Conservation (phyloP, 208 protist species). For the Trypanosoma conorhini region DNA sequence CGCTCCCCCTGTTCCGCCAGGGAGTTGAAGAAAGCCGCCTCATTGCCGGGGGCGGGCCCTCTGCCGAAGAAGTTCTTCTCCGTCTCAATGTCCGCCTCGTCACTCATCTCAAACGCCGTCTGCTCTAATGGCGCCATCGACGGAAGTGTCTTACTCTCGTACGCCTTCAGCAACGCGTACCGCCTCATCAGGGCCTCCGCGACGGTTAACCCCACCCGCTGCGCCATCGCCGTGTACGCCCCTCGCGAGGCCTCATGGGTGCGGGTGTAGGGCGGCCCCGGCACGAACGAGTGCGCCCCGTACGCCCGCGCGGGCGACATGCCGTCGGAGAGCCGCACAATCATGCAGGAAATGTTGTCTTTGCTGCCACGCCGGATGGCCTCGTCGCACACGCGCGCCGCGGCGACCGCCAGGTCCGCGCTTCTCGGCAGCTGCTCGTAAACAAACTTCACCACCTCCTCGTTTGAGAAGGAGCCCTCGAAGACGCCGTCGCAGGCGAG, state of each 20-base stretch:
- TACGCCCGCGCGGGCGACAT: slow-evolving; percentile 50
- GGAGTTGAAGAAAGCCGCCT: slow-evolving; percentile 77
- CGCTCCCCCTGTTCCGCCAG: slow-evolving; percentile 36
- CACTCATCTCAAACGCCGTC: slow-evolving; percentile 87
- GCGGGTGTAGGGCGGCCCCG: slow-evolving; percentile 72
- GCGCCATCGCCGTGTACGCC: slow-evolving; percentile 76
- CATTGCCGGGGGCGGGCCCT: slow-evolving; percentile 81
- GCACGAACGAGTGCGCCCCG: slow-evolving; percentile 64
- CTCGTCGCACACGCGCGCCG: slow-evolving; percentile 84
- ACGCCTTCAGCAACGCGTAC: slow-evolving; percentile 73
- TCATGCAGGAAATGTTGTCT: slow-evolving; percentile 91
- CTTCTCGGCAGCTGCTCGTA: slow-evolving; percentile 53
- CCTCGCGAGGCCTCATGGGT: slow-evolving; percentile 70
- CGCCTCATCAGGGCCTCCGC: slow-evolving; percentile 61
- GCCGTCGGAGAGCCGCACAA: slow-evolving; percentile 73
- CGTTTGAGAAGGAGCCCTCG: slow-evolving; percentile 87
- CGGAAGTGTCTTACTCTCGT: slow-evolving; percentile 59
- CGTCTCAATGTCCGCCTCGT: slow-evolving; percentile 84
- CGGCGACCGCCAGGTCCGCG: slow-evolving; percentile 76
- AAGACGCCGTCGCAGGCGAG: slow-evolving; percentile 92
- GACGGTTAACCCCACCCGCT: slow-evolving; percentile 45
- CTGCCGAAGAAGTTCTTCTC: slow-evolving; percentile 80
- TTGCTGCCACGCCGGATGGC: slow-evolving; percentile 89
- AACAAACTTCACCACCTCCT: slow-evolving; percentile 82
- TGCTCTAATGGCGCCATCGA: slow-evolving; percentile 62